Base-by-base conservation (phyloP, 2,329 filamentous ascomycete species). In the Diaporthe caulivora region DNA sequence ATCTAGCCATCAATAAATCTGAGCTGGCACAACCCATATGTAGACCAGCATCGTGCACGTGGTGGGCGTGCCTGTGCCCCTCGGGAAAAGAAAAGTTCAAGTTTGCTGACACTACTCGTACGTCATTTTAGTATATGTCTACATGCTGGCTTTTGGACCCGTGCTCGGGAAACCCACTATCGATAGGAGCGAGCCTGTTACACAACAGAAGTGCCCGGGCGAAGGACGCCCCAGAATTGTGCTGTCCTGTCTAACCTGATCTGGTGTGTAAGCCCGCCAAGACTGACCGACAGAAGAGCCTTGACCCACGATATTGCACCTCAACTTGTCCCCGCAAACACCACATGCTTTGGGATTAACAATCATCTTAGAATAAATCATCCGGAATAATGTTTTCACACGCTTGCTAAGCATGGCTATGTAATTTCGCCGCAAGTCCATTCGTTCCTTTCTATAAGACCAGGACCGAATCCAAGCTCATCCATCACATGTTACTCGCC, bases 231-330 rank as follows among this genome's bases (percentile, higher is more conserved):
- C 29, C 54, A 37, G 54, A 10, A 57, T 34, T 55, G 18, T 42
- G 21, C 4, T 18, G 7, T 24, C 15, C n/a, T 26, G 24, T 26
- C 58, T 62, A 62, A 62, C 58, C 58, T 47, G 13, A 44, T 62
- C 24, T 47, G 58, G 58, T 1, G n/a, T 62, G 58, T 47, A 62
- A 62, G 58, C 31, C 58, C 58, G 40, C 58, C 58, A 62, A 62
- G 58, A 47, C 58, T 31, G 8, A 13, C 10, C 21, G 6, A n/a
- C 40, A n/a, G 9, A 31, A 31, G 40, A 9, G 57, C 34, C 21
- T n/a, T 40, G 11, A 40, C 34, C 8, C 31, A 47, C 58, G 11
- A 26, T 8, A n/a, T 44, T 29, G 24, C 37, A 34, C 2, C 15
- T 5, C 24, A 29, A 10, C 37, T 40, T 29, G 24, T 44, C 24